These are phyloP conservation scores for Fraxinus quadrangulata DNA, from an alignment of 257 asterid genomes.

Conservation along the genomic window DNA sequence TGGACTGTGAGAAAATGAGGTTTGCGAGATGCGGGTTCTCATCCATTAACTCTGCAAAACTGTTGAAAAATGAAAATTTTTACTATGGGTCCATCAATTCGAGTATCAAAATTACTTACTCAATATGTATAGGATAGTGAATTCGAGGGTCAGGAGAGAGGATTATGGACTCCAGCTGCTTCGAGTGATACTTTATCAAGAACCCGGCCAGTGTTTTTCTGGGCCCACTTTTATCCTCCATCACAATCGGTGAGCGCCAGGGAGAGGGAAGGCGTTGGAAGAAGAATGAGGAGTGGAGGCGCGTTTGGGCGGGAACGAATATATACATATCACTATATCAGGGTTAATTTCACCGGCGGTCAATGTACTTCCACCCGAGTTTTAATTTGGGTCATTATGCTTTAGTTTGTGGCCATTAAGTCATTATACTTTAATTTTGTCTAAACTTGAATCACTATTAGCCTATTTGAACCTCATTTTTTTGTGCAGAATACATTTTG, in stretches of 20 bases:
- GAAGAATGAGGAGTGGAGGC: not conserved
- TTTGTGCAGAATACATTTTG: too few species aligned
- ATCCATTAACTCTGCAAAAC: conserved; percentile 86
- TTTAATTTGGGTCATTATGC: too few species aligned
- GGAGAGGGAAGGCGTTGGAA: not conserved
- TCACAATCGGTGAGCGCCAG: conserved; percentile 25
- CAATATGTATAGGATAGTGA: conserved; percentile 76
- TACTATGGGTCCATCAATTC: not conserved
- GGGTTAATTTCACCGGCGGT: not conserved
- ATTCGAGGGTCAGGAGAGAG: conserved; percentile 76
- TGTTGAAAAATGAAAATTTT: conserved; percentile 26
- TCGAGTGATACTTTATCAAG: conserved; percentile 53
- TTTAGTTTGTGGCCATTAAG: too few species aligned
- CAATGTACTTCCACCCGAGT: too few species aligned
- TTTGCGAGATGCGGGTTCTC: conserved; percentile 70
- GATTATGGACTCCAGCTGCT: conserved; percentile 60
- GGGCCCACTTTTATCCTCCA: conserved; percentile 41
- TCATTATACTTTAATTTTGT: too few species aligned
- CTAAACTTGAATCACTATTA: too few species aligned
- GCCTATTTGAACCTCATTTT: too few species aligned
- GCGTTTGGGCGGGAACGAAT: conserved; percentile 22
- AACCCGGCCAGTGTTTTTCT: conserved; percentile 71
- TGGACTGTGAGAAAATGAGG: conserved; percentile 75
- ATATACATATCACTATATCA: not conserved
- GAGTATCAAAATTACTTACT: conserved; percentile 50